Evolutionary conservation across 306 rosid genomes (phyloP).

Genomic region (Prunus persica): DNA sequence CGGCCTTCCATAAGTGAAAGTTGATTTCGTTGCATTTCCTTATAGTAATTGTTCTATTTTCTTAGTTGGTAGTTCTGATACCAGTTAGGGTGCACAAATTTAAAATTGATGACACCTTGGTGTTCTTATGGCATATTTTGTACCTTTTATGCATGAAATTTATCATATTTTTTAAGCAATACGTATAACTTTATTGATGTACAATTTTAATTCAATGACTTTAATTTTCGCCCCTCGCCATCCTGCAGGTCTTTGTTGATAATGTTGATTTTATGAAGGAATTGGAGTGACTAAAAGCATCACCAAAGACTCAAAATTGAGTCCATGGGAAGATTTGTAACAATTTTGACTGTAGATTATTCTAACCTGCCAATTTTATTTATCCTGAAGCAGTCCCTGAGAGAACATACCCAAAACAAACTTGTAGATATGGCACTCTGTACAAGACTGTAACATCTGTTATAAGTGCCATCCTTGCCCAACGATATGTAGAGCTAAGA

Average conservation of each 20-base stretch:
- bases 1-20: neutral
- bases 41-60: neutral
- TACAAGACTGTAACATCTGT: conserved; percentile 15
- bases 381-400: conserved; percentile 24
- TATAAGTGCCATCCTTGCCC: neutral
- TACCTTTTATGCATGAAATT: neutral
- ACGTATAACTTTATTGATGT: neutral
- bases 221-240: neutral
- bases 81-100: neutral
- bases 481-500: conserved; percentile 6
- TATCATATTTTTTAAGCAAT: neutral
- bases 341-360: conserved; percentile 24
- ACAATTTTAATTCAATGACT: neutral
- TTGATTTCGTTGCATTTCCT: neutral
- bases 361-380: conserved; percentile 17
- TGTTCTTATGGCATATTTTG: neutral
- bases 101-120: neutral
- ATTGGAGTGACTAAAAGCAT: conserved; percentile 40
- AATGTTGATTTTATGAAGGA: conserved; percentile 68
- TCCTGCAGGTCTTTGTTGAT: conserved; percentile 62
- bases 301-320: conserved; percentile 23
- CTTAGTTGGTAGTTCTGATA: neutral
- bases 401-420: conserved; percentile 3
- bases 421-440: conserved; percentile 10
- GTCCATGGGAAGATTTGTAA: conserved; percentile 8